Evolutionary conservation across 2,329 filamentous ascomycete genomes (phyloP), one percentile per base, ranked within the genome.

Genomic region (Talaromyces sp.): DNA sequence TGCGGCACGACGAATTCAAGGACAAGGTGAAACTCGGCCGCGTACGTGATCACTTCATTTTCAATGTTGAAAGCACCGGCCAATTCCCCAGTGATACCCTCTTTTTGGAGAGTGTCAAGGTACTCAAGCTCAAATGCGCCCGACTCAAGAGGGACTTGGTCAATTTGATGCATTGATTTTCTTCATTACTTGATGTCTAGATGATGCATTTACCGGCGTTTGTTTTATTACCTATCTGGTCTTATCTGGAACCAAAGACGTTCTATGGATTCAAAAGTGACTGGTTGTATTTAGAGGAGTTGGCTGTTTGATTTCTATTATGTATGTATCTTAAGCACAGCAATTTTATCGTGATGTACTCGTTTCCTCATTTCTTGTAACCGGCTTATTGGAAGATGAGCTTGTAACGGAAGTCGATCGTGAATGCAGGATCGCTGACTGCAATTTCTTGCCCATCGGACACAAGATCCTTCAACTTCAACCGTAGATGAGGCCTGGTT

Each of bases 41-140:
- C 58, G 81, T 92, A 68, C 83, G 92, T 65, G 95, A 99, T 75
- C 96, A 99, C 79, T 99, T 99, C 76, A 98, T 99, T 76, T 99
- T 95, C 82, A 89, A 87, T 58, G 84, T 99, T 38, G 95, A 99
- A 81, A 97, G 93, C 80, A 89, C 91, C 0, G 96, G 95, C 6
- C 95, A 99, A 78, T 96, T 91, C 81, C 88, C 95, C 62, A 96
- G 92, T 71, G 93, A 98, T 69, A 88, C 92, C 76, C 82, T 99
- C 65, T 98, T 99, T 80, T 77, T 99, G 60, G 92, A 98, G 78
- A 87, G 91, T 29, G 84, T 99, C 56, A 89, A 89, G 78, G 81
- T 91, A 67, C 78, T 99, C 64, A 96, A 93, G 80, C 81, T 85
- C 69, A 98, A 98, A 81, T 95, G 90, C 67, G 71, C 71, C 56